Evolutionary conservation across 306 rosid species (phyloP).

Genomic region (Comarum palustre): DNA sequence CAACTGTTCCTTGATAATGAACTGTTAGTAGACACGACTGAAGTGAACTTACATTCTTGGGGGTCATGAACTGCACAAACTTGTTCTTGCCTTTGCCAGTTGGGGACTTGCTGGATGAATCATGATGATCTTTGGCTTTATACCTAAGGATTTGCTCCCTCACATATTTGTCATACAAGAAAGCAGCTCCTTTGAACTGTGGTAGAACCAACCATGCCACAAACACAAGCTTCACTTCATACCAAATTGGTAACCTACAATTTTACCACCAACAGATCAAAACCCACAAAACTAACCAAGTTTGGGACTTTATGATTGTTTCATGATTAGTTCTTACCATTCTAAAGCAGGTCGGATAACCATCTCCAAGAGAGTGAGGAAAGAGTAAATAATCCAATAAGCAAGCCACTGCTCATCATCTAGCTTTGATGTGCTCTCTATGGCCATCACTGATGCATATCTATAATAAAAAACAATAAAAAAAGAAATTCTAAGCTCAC

Average conservation of each 20-base stretch:
- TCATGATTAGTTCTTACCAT: constrained; percentile 35
- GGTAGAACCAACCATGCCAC: constrained; percentile 92
- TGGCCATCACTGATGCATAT: constrained; percentile 84
- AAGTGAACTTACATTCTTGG: constrained; percentile 45
- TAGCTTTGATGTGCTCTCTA: constrained; percentile 63
- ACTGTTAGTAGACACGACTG: not conserved
- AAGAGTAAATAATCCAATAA: constrained; percentile 87
- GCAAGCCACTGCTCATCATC: constrained; percentile 95
- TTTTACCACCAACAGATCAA: not conserved
- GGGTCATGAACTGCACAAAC: constrained; percentile 43
- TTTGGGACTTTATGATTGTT: not conserved
- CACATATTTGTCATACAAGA: constrained; percentile 68
- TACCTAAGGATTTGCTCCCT: constrained; percentile 49
- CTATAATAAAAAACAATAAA: constrained; percentile 24
- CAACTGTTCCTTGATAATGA: not conserved
- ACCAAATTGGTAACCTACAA: constrained; percentile 79
- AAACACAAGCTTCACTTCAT: constrained; percentile 53
- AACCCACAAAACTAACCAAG: not conserved
- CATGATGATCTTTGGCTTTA: constrained; percentile 10
- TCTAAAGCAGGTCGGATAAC: constrained; percentile 54
- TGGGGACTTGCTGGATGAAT: constrained; percentile 25
- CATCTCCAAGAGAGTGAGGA: constrained; percentile 81
- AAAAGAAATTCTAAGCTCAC: not conserved
- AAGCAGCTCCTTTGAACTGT: constrained; percentile 85
- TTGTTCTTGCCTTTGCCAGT: constrained; percentile 46